Conservation (phyloP, 768 basidiomycete species). For the Bullera alba region DNA sequence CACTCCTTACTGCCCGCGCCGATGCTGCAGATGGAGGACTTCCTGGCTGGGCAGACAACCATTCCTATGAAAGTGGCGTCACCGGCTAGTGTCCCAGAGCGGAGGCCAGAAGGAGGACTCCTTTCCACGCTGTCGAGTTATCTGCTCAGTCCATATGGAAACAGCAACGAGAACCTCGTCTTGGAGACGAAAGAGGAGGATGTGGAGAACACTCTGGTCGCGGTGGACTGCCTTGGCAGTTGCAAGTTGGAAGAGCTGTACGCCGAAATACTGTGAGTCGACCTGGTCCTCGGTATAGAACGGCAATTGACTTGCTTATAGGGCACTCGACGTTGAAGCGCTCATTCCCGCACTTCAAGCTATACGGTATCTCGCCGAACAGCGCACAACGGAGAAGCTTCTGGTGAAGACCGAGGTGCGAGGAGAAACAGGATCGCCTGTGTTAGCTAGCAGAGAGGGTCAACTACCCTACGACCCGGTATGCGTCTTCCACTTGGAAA, state of each 20-base stretch:
- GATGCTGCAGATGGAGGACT: constrained; percentile 97
- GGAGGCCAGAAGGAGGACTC: constrained; percentile 69
- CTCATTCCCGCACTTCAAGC: constrained; percentile 77
- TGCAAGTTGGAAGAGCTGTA: constrained; percentile 93
- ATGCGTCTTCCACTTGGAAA: constrained; percentile 87
- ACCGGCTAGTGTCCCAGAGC: constrained; percentile 54
- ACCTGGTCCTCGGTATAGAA: neutral
- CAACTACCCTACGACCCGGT: constrained; percentile 88
- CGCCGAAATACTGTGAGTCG: constrained; percentile 76
- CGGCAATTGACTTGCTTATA: constrained; percentile 40
- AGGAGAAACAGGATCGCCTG: constrained; percentile 25
- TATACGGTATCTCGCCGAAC: constrained; percentile 81
- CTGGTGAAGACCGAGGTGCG: constrained; percentile 12
- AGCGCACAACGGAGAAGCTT: constrained; percentile 65
- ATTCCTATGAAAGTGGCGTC: constrained; percentile 79
- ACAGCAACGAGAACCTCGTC: constrained; percentile 65
- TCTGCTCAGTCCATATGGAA: constrained; percentile 85
- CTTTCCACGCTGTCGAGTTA: constrained; percentile 91
- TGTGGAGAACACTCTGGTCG: constrained; percentile 86
- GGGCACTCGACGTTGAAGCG: constrained; percentile 70
- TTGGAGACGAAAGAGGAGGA: constrained; percentile 83
- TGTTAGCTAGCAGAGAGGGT: constrained; percentile 33
- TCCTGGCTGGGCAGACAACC: constrained; percentile 85
- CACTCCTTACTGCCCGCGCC: constrained; percentile 82
- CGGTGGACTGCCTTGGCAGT: constrained; percentile 88